A percentile compares a stretch with the other conserved stretches of the same genome.
These are phyloP conservation scores for Aspergillus spinulosporus DNA, from an alignment of 2,329 filamentous ascomycete genomes.

Conservation along the genomic window DNA sequence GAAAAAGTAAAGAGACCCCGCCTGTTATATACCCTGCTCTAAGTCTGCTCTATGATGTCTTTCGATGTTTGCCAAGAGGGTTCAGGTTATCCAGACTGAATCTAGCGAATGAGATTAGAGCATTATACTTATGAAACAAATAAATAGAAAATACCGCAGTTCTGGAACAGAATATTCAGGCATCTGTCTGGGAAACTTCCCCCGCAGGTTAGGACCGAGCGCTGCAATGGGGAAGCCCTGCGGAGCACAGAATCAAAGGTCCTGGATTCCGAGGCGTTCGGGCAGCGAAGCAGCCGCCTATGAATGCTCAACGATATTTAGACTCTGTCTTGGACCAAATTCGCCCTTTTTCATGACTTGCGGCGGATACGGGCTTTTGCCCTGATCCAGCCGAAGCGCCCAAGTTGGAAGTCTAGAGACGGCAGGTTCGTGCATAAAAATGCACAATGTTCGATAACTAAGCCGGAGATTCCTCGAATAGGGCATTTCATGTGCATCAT, in stretches of 20 bases:
- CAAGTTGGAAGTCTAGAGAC: not conserved
- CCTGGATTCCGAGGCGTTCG: not conserved
- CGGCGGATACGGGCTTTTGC: not conserved
- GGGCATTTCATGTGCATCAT: not conserved
- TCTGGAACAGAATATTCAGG: not conserved
- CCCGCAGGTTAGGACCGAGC: not conserved
- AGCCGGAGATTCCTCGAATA: not conserved
- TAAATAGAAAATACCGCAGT: not conserved
- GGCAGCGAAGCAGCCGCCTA: not conserved
- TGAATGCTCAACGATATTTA: not conserved
- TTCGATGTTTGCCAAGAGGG: not conserved
- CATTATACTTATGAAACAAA: not conserved
- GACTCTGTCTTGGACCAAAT: not conserved
- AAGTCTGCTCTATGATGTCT: not conserved
- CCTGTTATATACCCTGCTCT: conserved; percentile 1
- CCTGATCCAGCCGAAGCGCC: not conserved
- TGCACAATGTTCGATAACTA: not conserved
- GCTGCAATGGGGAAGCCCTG: not conserved
- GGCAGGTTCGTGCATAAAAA: not conserved
- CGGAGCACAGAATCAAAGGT: not conserved
- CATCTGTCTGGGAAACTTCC: not conserved
- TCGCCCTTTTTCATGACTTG: not conserved
- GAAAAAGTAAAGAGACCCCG: not conserved
- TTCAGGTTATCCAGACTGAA: not conserved
- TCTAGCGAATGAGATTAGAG: not conserved